These are phyloP conservation scores for Alloteropsis semialata DNA, from an alignment of 176 grass and related monocot species.

Conservation along the genomic window DNA sequence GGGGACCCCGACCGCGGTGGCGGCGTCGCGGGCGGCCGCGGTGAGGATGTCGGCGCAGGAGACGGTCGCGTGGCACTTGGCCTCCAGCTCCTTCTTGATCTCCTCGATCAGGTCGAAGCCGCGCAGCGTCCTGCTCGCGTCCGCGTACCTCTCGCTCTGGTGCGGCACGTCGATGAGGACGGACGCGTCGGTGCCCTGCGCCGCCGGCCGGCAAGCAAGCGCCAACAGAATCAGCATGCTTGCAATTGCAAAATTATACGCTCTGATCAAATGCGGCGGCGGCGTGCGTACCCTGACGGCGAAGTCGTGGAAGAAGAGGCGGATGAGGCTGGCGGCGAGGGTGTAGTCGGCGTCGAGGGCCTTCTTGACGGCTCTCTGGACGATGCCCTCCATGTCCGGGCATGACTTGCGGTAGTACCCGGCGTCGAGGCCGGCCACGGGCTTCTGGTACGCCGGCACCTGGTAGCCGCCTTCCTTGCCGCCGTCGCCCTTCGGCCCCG, in stretches of 20 bases:
- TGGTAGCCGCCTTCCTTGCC: neutral
- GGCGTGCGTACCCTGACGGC: slow-evolving; percentile 41
- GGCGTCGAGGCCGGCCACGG: slow-evolving; percentile 5
- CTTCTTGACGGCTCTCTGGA: slow-evolving; percentile 37
- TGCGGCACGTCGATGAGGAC: slow-evolving; percentile 51
- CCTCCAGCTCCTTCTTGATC: slow-evolving; percentile 74
- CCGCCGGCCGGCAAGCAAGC: no score
- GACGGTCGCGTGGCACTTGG: slow-evolving; percentile 51
- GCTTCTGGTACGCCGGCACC: neutral
- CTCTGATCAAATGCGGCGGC: neutral
- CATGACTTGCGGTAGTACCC: slow-evolving; percentile 44
- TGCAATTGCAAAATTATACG: neutral
- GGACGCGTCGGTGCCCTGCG: slow-evolving; percentile 77
- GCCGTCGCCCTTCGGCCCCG: neutral
- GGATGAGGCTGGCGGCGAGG: slow-evolving; percentile 50
- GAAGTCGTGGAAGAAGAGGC: slow-evolving; percentile 67
- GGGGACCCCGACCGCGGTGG: slow-evolving; percentile 3
- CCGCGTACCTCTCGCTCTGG: slow-evolving; percentile 61
- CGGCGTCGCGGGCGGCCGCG: slow-evolving; percentile 58
- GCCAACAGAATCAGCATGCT: neutral
- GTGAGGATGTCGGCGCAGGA: slow-evolving; percentile 90
- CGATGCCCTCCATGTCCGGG: slow-evolving; percentile 54
- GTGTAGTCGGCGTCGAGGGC: slow-evolving; percentile 41
- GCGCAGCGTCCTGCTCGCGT: slow-evolving; percentile 56
- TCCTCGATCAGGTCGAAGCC: slow-evolving; percentile 68